phyloP scores from a whole-genome alignment of 164 flowering plant genomes.

The Tetracentron sinense region DNA sequence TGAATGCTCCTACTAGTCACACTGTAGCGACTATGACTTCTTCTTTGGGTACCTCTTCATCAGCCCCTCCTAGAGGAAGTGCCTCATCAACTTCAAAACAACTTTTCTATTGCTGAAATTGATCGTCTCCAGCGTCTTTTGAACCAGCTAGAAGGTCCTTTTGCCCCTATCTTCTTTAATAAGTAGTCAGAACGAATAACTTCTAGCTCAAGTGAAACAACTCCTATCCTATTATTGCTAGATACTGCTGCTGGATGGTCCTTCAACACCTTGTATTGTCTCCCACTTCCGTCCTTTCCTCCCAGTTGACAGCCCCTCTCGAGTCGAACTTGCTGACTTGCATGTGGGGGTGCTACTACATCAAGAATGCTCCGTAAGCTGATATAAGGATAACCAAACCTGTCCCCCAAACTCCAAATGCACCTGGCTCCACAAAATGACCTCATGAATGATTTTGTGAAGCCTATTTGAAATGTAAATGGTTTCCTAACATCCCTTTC shows the following conservation, averaged over 20 bases:
- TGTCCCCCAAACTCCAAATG: not conserved
- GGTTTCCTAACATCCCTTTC: not conserved
- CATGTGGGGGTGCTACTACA: not conserved
- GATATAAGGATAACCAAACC: not conserved
- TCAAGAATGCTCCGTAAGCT: not conserved
- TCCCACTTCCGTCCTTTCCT: not conserved
- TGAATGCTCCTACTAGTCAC: no score
- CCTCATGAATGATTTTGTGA: not conserved
- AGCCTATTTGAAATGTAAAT: not conserved
- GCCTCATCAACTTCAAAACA: no score
- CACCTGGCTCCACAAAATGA: not conserved
- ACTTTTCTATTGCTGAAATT: no score
- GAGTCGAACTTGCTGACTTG: not conserved
- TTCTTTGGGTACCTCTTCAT: no score
- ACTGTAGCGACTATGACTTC: no score
- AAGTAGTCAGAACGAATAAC: no score
- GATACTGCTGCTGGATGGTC: not conserved
- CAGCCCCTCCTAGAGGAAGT: no score
- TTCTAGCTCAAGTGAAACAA: not conserved
- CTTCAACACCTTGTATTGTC: not conserved
- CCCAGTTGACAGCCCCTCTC: not conserved
- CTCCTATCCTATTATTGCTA: not conserved
- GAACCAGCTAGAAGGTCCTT: no score
- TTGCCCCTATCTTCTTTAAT: no score
- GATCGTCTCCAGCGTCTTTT: no score